Evolutionary conservation across 352 stramenopile species (phyloP).

Genomic region (Phytophthora citricola): DNA sequence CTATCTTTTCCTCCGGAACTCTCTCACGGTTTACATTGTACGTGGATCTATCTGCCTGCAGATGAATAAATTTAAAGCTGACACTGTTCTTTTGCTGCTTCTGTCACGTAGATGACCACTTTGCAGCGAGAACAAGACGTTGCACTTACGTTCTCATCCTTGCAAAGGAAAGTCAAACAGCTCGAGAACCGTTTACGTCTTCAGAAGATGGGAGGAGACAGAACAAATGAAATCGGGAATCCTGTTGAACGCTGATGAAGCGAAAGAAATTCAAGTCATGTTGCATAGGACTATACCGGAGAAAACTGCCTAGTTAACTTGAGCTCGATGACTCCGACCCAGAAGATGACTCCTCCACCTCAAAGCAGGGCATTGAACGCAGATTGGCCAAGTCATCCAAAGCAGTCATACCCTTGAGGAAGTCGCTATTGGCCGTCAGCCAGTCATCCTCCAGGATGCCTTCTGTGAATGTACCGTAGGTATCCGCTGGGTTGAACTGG

Average conservation of each 20-base stretch:
- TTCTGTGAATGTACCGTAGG: conserved; percentile 45
- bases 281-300: conserved; percentile 9
- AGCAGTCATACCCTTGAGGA: conserved; percentile 44
- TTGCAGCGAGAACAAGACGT: conserved; percentile 58
- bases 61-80: not conserved
- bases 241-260: conserved; percentile 1
- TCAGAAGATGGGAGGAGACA: conserved; percentile 44
- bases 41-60: conserved; percentile 4
- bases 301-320: conserved; percentile 15
- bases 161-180: conserved; percentile 70
- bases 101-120: conserved; percentile 40
- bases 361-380: conserved; percentile 55
- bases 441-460: conserved; percentile 58
- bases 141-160: conserved; percentile 52
- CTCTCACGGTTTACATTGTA: conserved; percentile 56
- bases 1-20: conserved; percentile 65
- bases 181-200: conserved; percentile 65
- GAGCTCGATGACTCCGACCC: conserved; percentile 25
- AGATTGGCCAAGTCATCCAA: conserved; percentile 50
- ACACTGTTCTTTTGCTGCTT: not conserved
- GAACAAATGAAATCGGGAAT: conserved; percentile 5
- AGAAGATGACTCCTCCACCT: conserved; percentile 38
- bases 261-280: conserved; percentile 5
- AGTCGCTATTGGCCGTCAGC: conserved; percentile 54
- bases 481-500: conserved; percentile 59